A percentile compares a stretch with the other conserved stretches of the same genome.
Conservation (phyloP, 2,329 filamentous ascomycete genomes). For the Colletotrichum sansevieriae region DNA sequence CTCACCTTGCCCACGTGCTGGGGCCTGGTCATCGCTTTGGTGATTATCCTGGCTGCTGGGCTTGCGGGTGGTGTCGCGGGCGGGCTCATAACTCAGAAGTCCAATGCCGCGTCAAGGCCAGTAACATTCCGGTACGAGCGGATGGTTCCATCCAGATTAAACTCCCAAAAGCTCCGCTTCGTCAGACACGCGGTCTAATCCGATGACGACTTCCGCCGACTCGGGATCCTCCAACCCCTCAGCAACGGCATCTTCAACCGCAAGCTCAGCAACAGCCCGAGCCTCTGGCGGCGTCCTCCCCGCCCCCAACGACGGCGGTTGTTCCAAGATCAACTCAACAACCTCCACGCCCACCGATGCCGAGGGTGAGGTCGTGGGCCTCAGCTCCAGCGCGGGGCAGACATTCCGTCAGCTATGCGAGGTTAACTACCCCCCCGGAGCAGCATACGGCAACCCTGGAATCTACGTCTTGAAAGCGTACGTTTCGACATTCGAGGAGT, state of each 20-base stretch:
- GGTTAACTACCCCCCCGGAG: conserved; percentile 42
- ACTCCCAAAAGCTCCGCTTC: background rate
- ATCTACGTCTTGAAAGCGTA: conserved; percentile 43
- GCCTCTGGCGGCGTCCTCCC: conserved; percentile 19
- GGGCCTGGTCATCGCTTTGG: conserved; percentile 36
- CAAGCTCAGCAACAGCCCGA: background rate
- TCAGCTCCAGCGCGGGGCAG: conserved; percentile 12
- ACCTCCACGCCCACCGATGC: conserved; percentile 39
- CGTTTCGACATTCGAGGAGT: conserved; percentile 42
- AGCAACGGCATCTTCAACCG: background rate
- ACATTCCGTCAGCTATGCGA: conserved; percentile 41
- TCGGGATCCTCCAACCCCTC: background rate
- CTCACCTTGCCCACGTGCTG: conserved; percentile 43
- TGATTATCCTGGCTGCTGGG: conserved; percentile 40
- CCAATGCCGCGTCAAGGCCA: conserved; percentile 12
- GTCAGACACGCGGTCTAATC: background rate
- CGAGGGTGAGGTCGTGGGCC: conserved; percentile 4
- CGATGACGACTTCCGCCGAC: background rate
- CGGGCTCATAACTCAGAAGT: conserved; percentile 39
- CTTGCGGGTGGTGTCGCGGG: conserved; percentile 44
- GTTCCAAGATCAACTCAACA: conserved; percentile 42
- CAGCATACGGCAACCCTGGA: conserved; percentile 37
- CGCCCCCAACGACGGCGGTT: conserved; percentile 42
- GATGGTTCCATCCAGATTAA: background rate
- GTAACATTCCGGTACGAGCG: background rate